Conservation (phyloP, 2,329 filamentous ascomycete genomes). For the Aurifilum marmelostoma region DNA sequence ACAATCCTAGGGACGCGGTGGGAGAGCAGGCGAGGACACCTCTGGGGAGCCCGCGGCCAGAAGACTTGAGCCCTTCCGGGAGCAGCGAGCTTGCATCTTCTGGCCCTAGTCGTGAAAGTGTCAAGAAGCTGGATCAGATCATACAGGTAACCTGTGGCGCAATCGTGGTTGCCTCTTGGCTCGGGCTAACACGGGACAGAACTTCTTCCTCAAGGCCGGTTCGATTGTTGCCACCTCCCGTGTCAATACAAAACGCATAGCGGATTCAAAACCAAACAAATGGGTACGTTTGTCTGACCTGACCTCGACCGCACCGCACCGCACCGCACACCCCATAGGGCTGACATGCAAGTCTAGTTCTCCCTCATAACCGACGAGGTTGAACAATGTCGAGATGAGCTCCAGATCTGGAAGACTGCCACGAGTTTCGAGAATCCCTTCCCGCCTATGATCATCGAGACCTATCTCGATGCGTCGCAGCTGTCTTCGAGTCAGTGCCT, state of each 20-base stretch:
- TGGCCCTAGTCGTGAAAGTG: slow-evolving; percentile 65
- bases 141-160: slow-evolving; percentile 66
- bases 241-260: slow-evolving; percentile 66
- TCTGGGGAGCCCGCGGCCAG: slow-evolving; percentile 48
- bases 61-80: slow-evolving; percentile 52
- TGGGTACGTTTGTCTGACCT: slow-evolving; percentile 65
- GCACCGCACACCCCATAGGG: not conserved
- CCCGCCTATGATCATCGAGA: slow-evolving; percentile 85
- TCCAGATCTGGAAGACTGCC: slow-evolving; percentile 79
- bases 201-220: slow-evolving; percentile 88
- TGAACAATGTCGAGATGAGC: slow-evolving; percentile 80
- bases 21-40: slow-evolving; percentile 43
- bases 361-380: slow-evolving; percentile 94
- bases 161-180: not conserved
- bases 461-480: slow-evolving; percentile 79
- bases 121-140: slow-evolving; percentile 88
- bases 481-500: slow-evolving; percentile 84
- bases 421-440: slow-evolving; percentile 78
- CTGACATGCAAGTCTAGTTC: slow-evolving; percentile 62
- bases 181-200: slow-evolving; percentile 56
- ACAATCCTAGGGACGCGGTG: slow-evolving; percentile 71
- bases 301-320: no score
- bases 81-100: slow-evolving; percentile 47
- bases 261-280: slow-evolving; percentile 72
- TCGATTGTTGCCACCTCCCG: slow-evolving; percentile 82